Percentiles rank a stretch among this genome's conserved stretches.
phyloP scores from a whole-genome alignment of 257 asterid genomes.

The Nicotiana noctiflora region DNA sequence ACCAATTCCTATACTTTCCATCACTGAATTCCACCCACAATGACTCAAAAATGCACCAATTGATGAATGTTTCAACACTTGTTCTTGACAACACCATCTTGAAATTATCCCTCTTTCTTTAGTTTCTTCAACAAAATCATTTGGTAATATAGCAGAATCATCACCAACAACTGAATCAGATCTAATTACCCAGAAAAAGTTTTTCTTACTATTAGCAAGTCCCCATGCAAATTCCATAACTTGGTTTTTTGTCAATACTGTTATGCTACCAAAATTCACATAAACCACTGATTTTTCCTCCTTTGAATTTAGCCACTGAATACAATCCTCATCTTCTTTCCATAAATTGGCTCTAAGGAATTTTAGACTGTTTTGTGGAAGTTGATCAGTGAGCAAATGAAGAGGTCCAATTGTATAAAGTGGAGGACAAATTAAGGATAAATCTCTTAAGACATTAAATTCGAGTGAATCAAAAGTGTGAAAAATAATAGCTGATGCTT shows the following conservation, averaged over 20 bases:
- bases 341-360: constrained; percentile 22
- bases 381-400: constrained; percentile 14
- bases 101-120: constrained; percentile 22
- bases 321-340: constrained; percentile 32
- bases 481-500: constrained; percentile 31
- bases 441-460: constrained; percentile 10
- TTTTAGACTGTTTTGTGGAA: constrained; percentile 10
- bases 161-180: constrained; percentile 27
- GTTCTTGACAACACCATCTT: constrained; percentile 38
- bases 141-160: constrained; percentile 9
- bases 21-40: constrained; percentile 42
- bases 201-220: constrained; percentile 25
- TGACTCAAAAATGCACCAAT: constrained; percentile 33
- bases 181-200: constrained; percentile 38
- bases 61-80: constrained; percentile 31
- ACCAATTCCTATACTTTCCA: constrained; percentile 34
- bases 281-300: constrained; percentile 28
- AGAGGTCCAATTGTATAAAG: constrained; percentile 38
- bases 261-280: constrained; percentile 38
- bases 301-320: constrained; percentile 31
- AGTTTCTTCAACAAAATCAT: constrained; percentile 16
- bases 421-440: constrained; percentile 32
- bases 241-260: constrained; percentile 22
- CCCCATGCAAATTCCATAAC: constrained; percentile 35
- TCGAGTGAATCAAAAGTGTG: constrained; percentile 35